Evolutionary conservation across 768 basidiomycete genomes (phyloP).

Genomic region (Paxillus rubicundulus): DNA sequence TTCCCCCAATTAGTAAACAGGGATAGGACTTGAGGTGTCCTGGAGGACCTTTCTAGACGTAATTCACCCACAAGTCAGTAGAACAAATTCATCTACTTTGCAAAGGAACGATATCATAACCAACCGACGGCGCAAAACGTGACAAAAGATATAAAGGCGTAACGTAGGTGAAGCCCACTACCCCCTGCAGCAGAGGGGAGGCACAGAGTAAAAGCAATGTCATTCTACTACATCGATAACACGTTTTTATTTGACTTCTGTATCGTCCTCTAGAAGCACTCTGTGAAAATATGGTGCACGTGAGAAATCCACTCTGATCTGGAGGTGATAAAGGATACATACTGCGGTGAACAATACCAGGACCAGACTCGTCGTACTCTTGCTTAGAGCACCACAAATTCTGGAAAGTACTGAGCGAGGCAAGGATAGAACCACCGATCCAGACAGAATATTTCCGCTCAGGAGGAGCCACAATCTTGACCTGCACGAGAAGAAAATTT

Average conservation of each 20-base stretch:
- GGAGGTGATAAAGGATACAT: slow-evolving; percentile 24
- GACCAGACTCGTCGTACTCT: slow-evolving; percentile 86
- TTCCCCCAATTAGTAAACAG: too few relatives aligned
- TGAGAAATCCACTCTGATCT: not conserved
- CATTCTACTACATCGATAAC: slow-evolving; percentile 28
- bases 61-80: too few relatives aligned
- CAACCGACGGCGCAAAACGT: not conserved
- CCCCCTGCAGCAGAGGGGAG: slow-evolving; percentile 14
- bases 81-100: too few relatives aligned
- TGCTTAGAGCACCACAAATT: slow-evolving; percentile 93
- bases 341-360: slow-evolving; percentile 80
- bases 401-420: slow-evolving; percentile 93
- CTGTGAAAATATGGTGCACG: slow-evolving; percentile 2
- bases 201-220: slow-evolving; percentile 13
- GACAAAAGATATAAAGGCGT: slow-evolving; percentile 4
- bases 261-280: slow-evolving; percentile 25
- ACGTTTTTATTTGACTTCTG: slow-evolving; percentile 21
- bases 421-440: slow-evolving; percentile 86
- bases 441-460: slow-evolving; percentile 96
- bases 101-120: too few relatives aligned
- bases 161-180: slow-evolving; percentile 14
- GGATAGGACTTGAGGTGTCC: too few relatives aligned
- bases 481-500: slow-evolving; percentile 32
- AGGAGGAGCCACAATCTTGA: slow-evolving; percentile 91
- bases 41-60: too few relatives aligned